phyloP scores from a whole-genome alignment of 345 rosid genomes.

The Psidium friedrichsthalianum region DNA sequence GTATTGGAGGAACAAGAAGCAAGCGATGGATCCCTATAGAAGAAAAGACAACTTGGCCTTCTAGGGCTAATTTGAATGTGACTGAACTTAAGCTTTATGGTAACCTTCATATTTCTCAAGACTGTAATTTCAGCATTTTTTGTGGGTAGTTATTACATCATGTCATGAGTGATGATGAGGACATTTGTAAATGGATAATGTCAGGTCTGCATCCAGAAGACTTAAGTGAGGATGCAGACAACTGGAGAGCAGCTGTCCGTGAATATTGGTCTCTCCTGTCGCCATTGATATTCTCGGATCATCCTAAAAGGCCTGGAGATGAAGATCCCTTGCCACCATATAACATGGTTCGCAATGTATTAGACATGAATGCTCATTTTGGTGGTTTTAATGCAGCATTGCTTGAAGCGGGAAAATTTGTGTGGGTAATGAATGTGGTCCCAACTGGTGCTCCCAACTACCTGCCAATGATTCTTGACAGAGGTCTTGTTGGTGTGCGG shows the following conservation, averaged over 20 bases:
- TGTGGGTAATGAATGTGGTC: conserved; percentile 98
- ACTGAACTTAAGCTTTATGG: conserved; percentile 75
- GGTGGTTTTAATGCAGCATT: conserved; percentile 88
- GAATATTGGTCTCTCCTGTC: conserved; percentile 97
- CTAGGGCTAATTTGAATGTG: conserved; percentile 63
- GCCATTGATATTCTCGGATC: conserved; percentile 96
- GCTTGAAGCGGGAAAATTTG: conserved; percentile 69
- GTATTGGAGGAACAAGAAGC: conserved; percentile 79
- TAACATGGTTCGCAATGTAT: conserved; percentile 92
- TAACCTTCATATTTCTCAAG: conserved; percentile 5
- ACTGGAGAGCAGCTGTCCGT: conserved; percentile 44
- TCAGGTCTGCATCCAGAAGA: conserved; percentile 68
- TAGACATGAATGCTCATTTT: conserved; percentile 93
- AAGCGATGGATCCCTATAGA: conserved; percentile 86
- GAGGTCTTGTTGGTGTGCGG: conserved; percentile 83
- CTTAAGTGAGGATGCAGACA: conserved; percentile 47
- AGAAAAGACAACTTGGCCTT: conserved; percentile 73
- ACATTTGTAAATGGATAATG: not conserved
- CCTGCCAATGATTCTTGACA: conserved; percentile 81
- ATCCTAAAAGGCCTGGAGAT: conserved; percentile 98
- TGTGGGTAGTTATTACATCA: not conserved
- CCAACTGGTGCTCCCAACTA: conserved; percentile 75
- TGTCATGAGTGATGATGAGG: not conserved
- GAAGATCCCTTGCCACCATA: conserved; percentile 98
- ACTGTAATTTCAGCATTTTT: not conserved